Evolutionary conservation across 352 stramenopile genomes (phyloP), one percentile per base, ranked within the genome.

Genomic region (Phytophthora pseudosyringae): DNA sequence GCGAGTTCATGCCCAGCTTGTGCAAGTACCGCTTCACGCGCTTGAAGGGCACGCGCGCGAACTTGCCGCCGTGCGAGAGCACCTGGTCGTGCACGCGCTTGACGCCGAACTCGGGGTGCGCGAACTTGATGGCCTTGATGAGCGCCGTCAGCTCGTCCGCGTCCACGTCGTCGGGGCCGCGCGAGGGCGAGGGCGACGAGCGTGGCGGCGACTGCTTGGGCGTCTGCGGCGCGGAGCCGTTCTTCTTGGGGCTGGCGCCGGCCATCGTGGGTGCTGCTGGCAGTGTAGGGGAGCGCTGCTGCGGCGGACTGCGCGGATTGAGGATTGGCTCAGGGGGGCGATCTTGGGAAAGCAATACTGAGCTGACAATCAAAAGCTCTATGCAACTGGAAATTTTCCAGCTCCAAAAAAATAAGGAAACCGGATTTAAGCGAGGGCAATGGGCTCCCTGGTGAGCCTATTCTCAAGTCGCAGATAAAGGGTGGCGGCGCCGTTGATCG

Each of bases 101-200:
- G 73, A 87, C 76, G 31, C 84, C 86, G 44, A 86, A 96, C 29
- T 91, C 81, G 4, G 84, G 76, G 59, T 94, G 81, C 26, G 86
- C 86, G 63, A 96, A 96, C 72, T 94, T 96, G 71, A 96, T 83
- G 53, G 88, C 88, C 62, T 94, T 89, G 68, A 96, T 87, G 11
- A 96, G 75, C 59, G 88, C 88, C 33, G 81, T 90, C 26, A 96
- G 81, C 69, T 96, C 88, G 26, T 93, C 88, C 40, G 73, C 75
- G 47, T 88, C 74, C 47, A 94, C 83, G 50, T 76, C 58, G 48
- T 76, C 67, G 18, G 67, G 65, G 4, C 68, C 54, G 63, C 55
- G 59, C 26, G 62, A 63, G 13, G 73, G 68, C 26, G 74, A 76
- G 32, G 70, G 73, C 4, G 67, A 75, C 33, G 69, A 45, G 36